Conservation (phyloP, 2,329 filamentous ascomycete species). For the Aspergillus transmontanensis region DNA sequence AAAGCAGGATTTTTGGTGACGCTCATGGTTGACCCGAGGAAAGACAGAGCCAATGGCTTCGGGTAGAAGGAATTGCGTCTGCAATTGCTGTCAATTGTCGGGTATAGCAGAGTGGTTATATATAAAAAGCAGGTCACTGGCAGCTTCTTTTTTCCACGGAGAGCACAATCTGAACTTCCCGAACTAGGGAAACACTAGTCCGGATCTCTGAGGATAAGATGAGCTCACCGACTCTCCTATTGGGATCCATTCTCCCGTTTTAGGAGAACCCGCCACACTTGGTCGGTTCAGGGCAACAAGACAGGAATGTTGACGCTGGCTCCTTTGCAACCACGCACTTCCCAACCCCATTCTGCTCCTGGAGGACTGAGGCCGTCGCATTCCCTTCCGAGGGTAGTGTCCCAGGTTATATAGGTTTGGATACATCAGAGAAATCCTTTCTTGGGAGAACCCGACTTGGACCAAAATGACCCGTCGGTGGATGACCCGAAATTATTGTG, state of each 20-base stretch:
- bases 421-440: conserved; percentile 17
- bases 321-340: not conserved
- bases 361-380: not conserved
- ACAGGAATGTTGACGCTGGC: not conserved
- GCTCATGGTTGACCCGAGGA: not conserved
- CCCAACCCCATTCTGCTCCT: not conserved
- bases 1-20: not conserved
- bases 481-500: conserved; percentile 5
- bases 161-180: not conserved
- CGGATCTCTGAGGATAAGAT: conserved; percentile 1
- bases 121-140: not conserved
- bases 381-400: conserved; percentile 9
- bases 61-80: conserved; percentile 17
- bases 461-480: conserved; percentile 2
- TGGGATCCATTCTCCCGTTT: conserved; percentile 1
- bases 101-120: not conserved
- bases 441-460: conserved; percentile 1
- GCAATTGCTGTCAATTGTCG: not conserved
- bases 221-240: conserved; percentile 10
- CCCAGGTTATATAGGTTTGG: conserved; percentile 18
- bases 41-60: conserved; percentile 3
- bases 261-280: not conserved
- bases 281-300: not conserved
- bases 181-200: conserved; percentile 7
- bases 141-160: not conserved